Evolutionary conservation across 139 green algal genomes (phyloP).

Genomic region (Prasinococcaceae sp.): DNA sequence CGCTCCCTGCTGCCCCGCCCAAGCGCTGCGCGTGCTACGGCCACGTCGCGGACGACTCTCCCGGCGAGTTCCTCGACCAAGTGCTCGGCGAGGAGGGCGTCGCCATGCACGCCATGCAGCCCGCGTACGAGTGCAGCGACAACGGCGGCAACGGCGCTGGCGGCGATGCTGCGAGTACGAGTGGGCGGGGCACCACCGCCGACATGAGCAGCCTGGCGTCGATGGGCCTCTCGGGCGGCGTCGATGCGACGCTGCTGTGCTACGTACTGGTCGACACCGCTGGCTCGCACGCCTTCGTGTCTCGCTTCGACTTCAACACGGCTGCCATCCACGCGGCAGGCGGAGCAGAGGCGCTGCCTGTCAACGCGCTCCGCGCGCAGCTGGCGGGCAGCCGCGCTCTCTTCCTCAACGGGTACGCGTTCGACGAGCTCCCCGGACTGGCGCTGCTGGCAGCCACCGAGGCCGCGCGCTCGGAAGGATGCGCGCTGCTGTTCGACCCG

Average conservation of each 20-base stretch:
- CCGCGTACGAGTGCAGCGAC: no score
- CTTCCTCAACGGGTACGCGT: conserved; percentile 75
- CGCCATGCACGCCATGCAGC: conserved; percentile 1
- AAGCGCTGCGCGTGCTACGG: conserved; percentile 41
- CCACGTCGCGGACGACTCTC: conserved; percentile 61
- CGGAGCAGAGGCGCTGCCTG: background rate
- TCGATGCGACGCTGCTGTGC: conserved; percentile 64
- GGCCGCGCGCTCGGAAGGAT: conserved; percentile 35
- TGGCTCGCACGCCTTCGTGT: conserved; percentile 23
- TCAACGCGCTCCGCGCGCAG: conserved; percentile 3
- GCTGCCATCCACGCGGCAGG: conserved; percentile 13
- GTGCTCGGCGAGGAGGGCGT: conserved; percentile 45
- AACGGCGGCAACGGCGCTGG: background rate
- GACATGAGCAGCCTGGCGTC: no score
- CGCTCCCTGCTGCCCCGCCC: no score
- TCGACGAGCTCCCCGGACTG: conserved; percentile 73
- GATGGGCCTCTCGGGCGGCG: conserved; percentile 22
- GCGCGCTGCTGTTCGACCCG: conserved; percentile 81
- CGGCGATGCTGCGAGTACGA: conserved; percentile 26
- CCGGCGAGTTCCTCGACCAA: conserved; percentile 57
- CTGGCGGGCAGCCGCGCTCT: conserved; percentile 9
- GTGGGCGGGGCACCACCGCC: conserved; percentile 16
- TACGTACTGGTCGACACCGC: conserved; percentile 67
- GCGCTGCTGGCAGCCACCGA: conserved; percentile 2
- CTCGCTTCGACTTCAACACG: conserved; percentile 63